Percentiles rank a stretch among this genome's conserved stretches.
Conservation (phyloP, 805 yeast species). For the Candida methanosorbosa region DNA sequence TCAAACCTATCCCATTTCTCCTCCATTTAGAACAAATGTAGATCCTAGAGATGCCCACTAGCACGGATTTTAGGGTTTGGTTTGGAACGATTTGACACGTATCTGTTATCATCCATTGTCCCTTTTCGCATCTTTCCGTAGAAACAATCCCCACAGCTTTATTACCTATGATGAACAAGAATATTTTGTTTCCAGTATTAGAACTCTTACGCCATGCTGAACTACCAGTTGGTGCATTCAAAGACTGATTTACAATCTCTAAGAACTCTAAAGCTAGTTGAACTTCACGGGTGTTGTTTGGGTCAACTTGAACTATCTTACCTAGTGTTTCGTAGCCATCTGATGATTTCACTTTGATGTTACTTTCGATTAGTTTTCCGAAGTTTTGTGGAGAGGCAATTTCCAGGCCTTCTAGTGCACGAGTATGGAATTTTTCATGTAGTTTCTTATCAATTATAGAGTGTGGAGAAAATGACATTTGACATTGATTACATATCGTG, state of each 20-base stretch:
- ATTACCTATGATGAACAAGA: constrained; percentile 35
- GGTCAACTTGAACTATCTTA: constrained; percentile 27
- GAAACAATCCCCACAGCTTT: constrained; percentile 50
- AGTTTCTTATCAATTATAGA: constrained; percentile 31
- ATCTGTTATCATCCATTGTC: constrained; percentile 53
- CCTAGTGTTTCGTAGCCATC: constrained; percentile 3
- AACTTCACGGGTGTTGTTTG: constrained; percentile 22
- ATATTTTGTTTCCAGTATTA: constrained; percentile 36
- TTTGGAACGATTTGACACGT: constrained; percentile 42
- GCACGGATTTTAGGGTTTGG: constrained; percentile 26
- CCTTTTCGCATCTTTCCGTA: constrained; percentile 36
- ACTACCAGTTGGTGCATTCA: constrained; percentile 42
- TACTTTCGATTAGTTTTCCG: constrained; percentile 4
- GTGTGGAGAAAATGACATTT: constrained; percentile 41
- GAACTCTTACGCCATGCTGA: constrained; percentile 13
- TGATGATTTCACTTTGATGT: background rate
- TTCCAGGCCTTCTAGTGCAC: constrained; percentile 24
- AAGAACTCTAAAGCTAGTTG: constrained; percentile 32
- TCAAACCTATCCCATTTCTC: constrained; percentile 39
- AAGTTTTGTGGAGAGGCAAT: constrained; percentile 3
- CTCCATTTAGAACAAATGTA: constrained; percentile 38
- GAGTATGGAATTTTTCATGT: constrained; percentile 45
- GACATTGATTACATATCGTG: no score
- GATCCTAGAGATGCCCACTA: constrained; percentile 41
- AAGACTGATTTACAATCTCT: constrained; percentile 46